A percentile compares a stretch with the other conserved stretches of the same genome.
phyloP scores from a whole-genome alignment of 2,329 filamentous ascomycete species.

The Grosmannia serpens region DNA sequence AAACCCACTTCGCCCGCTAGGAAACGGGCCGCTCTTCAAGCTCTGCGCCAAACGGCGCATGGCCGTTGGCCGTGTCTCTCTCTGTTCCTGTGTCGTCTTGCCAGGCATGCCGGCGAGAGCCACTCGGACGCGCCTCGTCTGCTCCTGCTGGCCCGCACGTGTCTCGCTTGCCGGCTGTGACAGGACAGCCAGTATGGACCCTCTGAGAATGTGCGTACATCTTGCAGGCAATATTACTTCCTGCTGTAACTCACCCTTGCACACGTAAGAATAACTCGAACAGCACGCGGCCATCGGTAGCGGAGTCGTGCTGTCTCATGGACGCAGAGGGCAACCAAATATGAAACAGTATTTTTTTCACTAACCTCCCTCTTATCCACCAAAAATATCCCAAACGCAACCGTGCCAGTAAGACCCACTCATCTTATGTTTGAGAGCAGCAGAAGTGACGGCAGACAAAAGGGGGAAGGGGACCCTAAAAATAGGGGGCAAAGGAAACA shows the following conservation, averaged over 20 bases:
- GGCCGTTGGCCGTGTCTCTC: neutral
- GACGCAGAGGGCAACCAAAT: neutral
- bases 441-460: neutral
- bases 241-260: neutral
- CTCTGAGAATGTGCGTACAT: neutral
- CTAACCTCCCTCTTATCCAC: neutral
- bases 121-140: neutral
- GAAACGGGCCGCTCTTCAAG: neutral
- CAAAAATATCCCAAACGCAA: conserved; percentile 8
- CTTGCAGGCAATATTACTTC: neutral
- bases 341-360: conserved; percentile 2
- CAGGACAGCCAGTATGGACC: neutral
- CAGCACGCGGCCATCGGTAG: neutral
- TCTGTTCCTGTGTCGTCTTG: neutral
- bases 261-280: neutral
- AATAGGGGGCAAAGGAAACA: neutral
- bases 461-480: neutral
- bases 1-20: neutral
- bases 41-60: neutral
- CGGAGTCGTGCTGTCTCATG: conserved; percentile 5
- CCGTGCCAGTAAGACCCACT: conserved; percentile 9
- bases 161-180: neutral
- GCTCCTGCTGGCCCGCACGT: neutral
- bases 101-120: no score
- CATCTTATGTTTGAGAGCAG: conserved; percentile 6